Base-by-base conservation (phyloP, 108 stramenopile species). In the Aureococcus anophagefferens region DNA sequence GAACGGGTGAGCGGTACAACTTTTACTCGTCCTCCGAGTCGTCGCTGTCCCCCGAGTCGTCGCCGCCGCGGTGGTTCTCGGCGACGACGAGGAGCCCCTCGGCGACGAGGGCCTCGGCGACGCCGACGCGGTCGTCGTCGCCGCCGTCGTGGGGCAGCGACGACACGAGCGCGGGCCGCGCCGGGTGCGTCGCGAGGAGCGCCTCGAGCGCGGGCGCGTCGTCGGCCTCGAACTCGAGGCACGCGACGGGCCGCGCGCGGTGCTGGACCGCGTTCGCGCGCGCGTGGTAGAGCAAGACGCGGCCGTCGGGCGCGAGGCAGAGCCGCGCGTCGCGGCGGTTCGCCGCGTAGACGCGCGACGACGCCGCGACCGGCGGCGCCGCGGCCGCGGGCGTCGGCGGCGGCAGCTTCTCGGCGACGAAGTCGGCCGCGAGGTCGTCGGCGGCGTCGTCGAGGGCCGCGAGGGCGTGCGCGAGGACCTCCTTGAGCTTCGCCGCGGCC, bases 141-240 rank as follows among this genome's bases (percentile, higher is more conserved):
- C 51, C 28, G 9, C 82, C 77, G n/a, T n/a, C n/a, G 59, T 85
- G 84, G 0, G 80, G 81, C 31, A 85, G 80, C 5, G 79, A 70
- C 13, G 35, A 30, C 30, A 85, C 72, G 15, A 44, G 35, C 28
- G 83, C 63, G 25, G 82, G 66, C 30, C 33, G 37, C 31, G 71
- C 33, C 16, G 84, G 80, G 46, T 83, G 81, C 30, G 51, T 9
- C 21, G 51, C 51, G 1, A 59, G 51, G 1, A 59, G 25, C 1
- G 51, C 51, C 71, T 99, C 98, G 35, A 99, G 64, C 28, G 96
- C 92, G 5, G 85, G 94, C 7, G 93, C 98, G 74, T 97, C 98
- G 73, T 98, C 98, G 46, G 94, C 81, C 74, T 97, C 96, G 71
- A 97, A 98, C 78, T 98, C 96, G 84, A 99, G 73, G 28, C 94